Conservation (phyloP, 768 basidiomycete genomes). For the Exsudoporus frostii region DNA sequence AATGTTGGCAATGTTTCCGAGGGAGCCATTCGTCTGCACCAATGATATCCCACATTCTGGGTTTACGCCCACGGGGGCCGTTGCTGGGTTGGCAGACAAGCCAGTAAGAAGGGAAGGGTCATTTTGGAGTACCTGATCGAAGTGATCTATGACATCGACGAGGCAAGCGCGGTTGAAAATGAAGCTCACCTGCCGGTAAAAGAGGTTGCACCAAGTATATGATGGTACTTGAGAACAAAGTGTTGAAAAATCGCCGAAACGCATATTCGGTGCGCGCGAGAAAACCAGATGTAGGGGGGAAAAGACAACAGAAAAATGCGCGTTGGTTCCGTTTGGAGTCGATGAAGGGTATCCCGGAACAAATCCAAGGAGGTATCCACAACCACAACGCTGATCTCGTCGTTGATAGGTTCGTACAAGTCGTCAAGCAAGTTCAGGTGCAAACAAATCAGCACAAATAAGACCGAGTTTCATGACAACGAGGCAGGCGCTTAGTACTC, state of each 20-base stretch:
- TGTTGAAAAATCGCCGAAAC: conserved; percentile 71
- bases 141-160: conserved; percentile 21
- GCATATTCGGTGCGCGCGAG: conserved; percentile 35
- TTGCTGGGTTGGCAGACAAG: conserved; percentile 39
- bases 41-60: conserved; percentile 74
- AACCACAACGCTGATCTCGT: conserved; percentile 16
- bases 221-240: conserved; percentile 70
- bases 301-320: neutral
- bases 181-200: conserved; percentile 74
- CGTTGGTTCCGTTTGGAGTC: conserved; percentile 2
- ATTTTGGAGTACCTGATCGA: conserved; percentile 39
- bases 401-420: conserved; percentile 22
- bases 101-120: conserved; percentile 36
- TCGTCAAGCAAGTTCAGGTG: conserved; percentile 26
- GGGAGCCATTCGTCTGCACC: conserved; percentile 51
- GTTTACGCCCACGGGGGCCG: conserved; percentile 81
- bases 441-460: conserved; percentile 34
- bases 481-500: conserved; percentile 23
- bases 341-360: conserved; percentile 13
- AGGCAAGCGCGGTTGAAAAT: conserved; percentile 4
- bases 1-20: conserved; percentile 87
- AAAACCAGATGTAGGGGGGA: neutral
- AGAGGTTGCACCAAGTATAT: conserved; percentile 93
- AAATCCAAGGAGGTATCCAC: conserved; percentile 19
- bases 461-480: conserved; percentile 15